Base-by-base conservation (phyloP, 495 filamentous ascomycete genomes). In the Aspergillus conjunctus region DNA sequence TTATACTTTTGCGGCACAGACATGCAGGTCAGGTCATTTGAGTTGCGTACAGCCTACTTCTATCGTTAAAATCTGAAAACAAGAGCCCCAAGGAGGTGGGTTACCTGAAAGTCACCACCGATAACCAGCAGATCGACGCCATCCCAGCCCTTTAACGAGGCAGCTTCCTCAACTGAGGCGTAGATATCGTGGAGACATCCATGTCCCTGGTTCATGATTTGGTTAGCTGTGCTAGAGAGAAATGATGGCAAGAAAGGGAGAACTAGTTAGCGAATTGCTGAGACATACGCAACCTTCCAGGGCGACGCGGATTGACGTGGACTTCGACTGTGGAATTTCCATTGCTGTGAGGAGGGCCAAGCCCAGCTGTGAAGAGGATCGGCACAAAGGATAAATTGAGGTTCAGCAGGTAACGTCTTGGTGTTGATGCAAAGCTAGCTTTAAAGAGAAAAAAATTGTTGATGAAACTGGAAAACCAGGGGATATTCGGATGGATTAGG, bases 181-280 rank as follows among this genome's bases (percentile, higher is more conserved):
- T 98, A 98, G 55, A 98, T 97, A 22, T 89, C 88, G 64, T 97
- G 80, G 37, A 98, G 83, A 10, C 88, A 89, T 34, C 94, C 94
- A 74, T 98, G 94, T 48, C 92, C 94, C 92, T 93, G 57, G 20
- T 5, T 18, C 39, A 51, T 33, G 9, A 33, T 14, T 14, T 12
- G 57, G 56, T 59, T 51, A 22, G 56, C 61, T 52, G 11, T 56
- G 51, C 68, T 60, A 72, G 45, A 59, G 32, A 49, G 56, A 41
- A 48, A 8, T 18, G 17, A 53, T 12, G 61, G 12, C 8, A n/a
- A 31, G 0, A 37, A 34, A 45, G 15, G 9, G 43, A 55, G 33
- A n/a, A 26, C 5, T 26, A 26, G 26, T 26, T 26, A 26, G 5
- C 26, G 5, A 26, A 26, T 26, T 2, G 5, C 8, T 20, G 41